Percentiles rank a stretch among this genome's conserved stretches.
Evolutionary conservation across 148 eudicot genomes (phyloP).

Genomic region (Fagopyrum homotropicum): DNA sequence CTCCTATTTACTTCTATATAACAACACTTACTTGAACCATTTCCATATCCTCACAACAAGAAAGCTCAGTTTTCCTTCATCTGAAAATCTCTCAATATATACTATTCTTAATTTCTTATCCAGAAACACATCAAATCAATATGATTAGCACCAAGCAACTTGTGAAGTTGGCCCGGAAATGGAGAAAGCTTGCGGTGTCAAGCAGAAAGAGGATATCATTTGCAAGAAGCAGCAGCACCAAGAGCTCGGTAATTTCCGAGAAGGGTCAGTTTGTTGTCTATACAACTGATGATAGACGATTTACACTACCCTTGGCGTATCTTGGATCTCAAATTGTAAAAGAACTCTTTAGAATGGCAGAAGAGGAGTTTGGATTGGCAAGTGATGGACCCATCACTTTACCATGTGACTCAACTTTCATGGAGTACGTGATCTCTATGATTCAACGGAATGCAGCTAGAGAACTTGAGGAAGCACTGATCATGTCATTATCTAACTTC

Average conservation of each 20-base stretch:
- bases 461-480: too few species aligned
- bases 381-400: too few species aligned
- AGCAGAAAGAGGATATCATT: slow-evolving; percentile 18
- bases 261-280: slow-evolving; percentile 24
- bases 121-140: too few species aligned
- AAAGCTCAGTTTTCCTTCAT: too few species aligned
- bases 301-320: slow-evolving; percentile 10
- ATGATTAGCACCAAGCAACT: slow-evolving; percentile 15
- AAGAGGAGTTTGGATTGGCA: not conserved
- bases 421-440: too few species aligned
- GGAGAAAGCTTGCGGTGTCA: not conserved
- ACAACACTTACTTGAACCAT: too few species aligned
- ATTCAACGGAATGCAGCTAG: too few species aligned
- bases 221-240: not conserved
- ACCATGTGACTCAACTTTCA: too few species aligned
- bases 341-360: not conserved
- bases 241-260: not conserved
- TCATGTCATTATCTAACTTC: not conserved
- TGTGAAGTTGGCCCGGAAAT: slow-evolving; percentile 18
- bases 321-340: not conserved
- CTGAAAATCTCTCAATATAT: too few species aligned
- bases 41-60: too few species aligned
- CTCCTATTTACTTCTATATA: too few species aligned
- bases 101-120: too few species aligned
- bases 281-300: slow-evolving; percentile 14